phyloP scores from a whole-genome alignment of 352 stramenopile species.

The Peronospora belbahrii region DNA sequence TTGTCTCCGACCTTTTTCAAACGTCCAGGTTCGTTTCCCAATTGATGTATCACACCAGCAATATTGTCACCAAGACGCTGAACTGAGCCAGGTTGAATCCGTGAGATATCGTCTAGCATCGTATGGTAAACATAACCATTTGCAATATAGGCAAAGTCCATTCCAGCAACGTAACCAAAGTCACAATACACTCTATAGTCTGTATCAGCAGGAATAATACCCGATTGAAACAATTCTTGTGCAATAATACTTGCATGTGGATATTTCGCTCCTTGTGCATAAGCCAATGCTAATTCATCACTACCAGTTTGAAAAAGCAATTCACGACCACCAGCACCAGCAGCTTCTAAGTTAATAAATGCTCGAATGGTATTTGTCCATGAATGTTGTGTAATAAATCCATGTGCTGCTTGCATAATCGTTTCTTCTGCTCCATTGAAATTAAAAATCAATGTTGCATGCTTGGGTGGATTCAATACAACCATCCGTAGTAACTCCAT shows the following conservation, averaged over 20 bases:
- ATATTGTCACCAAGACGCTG: slow-evolving; percentile 72
- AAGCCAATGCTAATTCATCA: slow-evolving; percentile 63
- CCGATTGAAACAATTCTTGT: slow-evolving; percentile 72
- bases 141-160: slow-evolving; percentile 78
- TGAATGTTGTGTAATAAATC: slow-evolving; percentile 75
- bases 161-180: slow-evolving; percentile 64
- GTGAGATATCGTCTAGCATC: slow-evolving; percentile 53
- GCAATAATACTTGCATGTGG: slow-evolving; percentile 70
- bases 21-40: slow-evolving; percentile 32
- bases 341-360: slow-evolving; percentile 76
- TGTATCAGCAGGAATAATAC: slow-evolving; percentile 61
- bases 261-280: slow-evolving; percentile 61
- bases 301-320: slow-evolving; percentile 76
- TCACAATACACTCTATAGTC: slow-evolving; percentile 72
- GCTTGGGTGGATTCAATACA: slow-evolving; percentile 30
- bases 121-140: slow-evolving; percentile 84
- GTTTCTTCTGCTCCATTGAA: slow-evolving; percentile 80
- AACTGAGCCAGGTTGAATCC: slow-evolving; percentile 55
- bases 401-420: slow-evolving; percentile 69
- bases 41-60: slow-evolving; percentile 44
- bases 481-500: slow-evolving; percentile 53
- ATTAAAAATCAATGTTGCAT: slow-evolving; percentile 65
- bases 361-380: slow-evolving; percentile 61
- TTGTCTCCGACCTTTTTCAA: slow-evolving; percentile 55
- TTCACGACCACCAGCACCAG: slow-evolving; percentile 57